Evolutionary conservation across 768 basidiomycete genomes (phyloP).

Genomic region (Russula ochroleuca): DNA sequence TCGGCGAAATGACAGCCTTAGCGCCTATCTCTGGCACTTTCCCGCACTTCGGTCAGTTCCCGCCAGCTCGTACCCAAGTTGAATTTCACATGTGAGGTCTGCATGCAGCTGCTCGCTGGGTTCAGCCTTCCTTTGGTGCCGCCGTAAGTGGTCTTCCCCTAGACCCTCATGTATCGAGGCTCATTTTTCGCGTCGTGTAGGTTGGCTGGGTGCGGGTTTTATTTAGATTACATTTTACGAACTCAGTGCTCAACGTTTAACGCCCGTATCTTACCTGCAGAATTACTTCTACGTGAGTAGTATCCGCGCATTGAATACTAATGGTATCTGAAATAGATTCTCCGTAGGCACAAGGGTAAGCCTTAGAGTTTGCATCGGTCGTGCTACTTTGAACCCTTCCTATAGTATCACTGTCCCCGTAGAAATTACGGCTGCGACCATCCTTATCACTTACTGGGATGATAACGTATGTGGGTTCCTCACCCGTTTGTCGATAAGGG

Average conservation of each 20-base stretch:
- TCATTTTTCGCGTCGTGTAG: constrained; percentile 1
- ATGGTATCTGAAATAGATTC: constrained; percentile 1
- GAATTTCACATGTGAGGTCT: neutral
- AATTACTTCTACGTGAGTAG: constrained; percentile 52
- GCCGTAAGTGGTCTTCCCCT: constrained; percentile 30
- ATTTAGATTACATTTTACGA: neutral
- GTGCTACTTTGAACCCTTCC: neutral
- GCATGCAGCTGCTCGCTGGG: constrained; percentile 35
- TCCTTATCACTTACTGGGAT: constrained; percentile 74
- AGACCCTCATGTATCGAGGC: neutral
- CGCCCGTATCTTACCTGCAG: constrained; percentile 27
- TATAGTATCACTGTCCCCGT: constrained; percentile 55
- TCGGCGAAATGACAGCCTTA: constrained; percentile 78
- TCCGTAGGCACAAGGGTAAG: constrained; percentile 35
- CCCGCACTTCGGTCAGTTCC: constrained; percentile 56
- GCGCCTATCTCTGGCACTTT: constrained; percentile 77
- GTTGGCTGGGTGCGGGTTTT: constrained; percentile 34
- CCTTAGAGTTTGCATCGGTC: too few species aligned
- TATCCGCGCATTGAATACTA: neutral
- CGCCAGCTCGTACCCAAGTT: neutral
- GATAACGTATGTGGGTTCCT: constrained; percentile 40
- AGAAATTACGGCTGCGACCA: constrained; percentile 69
- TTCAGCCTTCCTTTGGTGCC: constrained; percentile 38
- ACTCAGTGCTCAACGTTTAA: neutral
- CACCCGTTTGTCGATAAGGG: neutral